Conservation (phyloP, 495 filamentous ascomycete genomes). For the Penicillium salamii region DNA sequence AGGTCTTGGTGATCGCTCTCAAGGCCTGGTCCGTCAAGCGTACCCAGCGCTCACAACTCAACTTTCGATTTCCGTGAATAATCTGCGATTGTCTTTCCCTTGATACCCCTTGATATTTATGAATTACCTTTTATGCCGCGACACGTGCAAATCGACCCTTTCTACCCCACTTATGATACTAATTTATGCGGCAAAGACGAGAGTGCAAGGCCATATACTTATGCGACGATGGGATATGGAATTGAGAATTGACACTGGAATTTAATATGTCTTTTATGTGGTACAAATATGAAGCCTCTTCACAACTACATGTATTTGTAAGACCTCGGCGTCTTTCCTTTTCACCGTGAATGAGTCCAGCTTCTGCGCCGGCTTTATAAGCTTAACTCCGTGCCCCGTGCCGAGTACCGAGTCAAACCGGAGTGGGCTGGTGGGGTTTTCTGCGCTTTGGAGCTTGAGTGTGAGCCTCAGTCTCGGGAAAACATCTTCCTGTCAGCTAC, state of each 20-base stretch:
- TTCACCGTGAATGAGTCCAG: no score
- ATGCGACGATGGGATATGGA: conserved; percentile 1
- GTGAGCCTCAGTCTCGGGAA: no score
- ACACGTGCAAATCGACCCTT: conserved; percentile 1
- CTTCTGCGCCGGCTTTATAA: background rate
- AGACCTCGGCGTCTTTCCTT: no score
- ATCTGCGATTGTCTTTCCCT: conserved; percentile 5
- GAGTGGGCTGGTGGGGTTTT: no score
- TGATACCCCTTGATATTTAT: conserved; percentile 27
- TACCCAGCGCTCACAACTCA: conserved; percentile 41
- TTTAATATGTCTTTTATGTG: background rate
- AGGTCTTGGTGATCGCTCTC: conserved; percentile 72
- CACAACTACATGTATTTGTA: no score
- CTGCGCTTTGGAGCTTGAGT: no score
- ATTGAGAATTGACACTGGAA: background rate
- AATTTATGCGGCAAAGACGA: no score
- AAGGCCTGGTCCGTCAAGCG: conserved; percentile 82
- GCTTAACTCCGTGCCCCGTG: background rate
- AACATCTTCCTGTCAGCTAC: no score
- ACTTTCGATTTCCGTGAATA: conserved; percentile 21
- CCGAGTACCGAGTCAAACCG: background rate
- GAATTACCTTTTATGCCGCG: conserved; percentile 4
- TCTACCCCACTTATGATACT: background rate
- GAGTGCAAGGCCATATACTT: background rate
- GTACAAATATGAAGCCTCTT: conserved; percentile 3